Percentiles rank a stretch among this genome's conserved stretches.
phyloP scores from a whole-genome alignment of 768 basidiomycete genomes.

The Pulveroboletus sp. region DNA sequence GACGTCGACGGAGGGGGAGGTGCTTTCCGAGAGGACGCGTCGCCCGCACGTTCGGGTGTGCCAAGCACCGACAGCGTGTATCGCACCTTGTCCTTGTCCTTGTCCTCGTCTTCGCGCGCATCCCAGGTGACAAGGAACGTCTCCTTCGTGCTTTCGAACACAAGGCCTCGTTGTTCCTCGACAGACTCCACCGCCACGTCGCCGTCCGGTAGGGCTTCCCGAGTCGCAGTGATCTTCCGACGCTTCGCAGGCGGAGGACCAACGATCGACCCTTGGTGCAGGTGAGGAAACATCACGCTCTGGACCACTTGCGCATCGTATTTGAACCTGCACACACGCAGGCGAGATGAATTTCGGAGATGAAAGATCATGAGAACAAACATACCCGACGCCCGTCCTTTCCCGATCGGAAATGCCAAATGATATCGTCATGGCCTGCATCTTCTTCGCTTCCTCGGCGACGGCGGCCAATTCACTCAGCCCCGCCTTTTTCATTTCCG shows the following conservation, averaged over 20 bases:
- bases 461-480: slow-evolving; percentile 20
- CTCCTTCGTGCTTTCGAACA: slow-evolving; percentile 24
- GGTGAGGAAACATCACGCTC: slow-evolving; percentile 42
- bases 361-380: slow-evolving; percentile 6
- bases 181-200: slow-evolving; percentile 9
- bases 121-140: slow-evolving; percentile 21
- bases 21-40: not conserved
- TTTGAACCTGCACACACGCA: slow-evolving; percentile 43
- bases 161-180: slow-evolving; percentile 16
- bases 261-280: slow-evolving; percentile 12
- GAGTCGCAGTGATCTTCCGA: slow-evolving; percentile 18
- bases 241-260: slow-evolving; percentile 23
- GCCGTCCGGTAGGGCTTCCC: slow-evolving; percentile 6
- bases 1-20: not conserved
- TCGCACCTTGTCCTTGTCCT: slow-evolving; percentile 1
- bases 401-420: slow-evolving; percentile 37
- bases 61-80: slow-evolving; percentile 21
- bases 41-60: not conserved
- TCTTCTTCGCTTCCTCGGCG: slow-evolving; percentile 37
- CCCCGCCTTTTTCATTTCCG: slow-evolving; percentile 19
- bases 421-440: slow-evolving; percentile 45
- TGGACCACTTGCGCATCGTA: slow-evolving; percentile 44
- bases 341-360: not conserved
- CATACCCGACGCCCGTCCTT: slow-evolving; percentile 43
- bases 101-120: slow-evolving; percentile 1